Percentiles rank a stretch among this genome's conserved stretches.
Evolutionary conservation across 2,329 filamentous ascomycete species (phyloP).

Genomic region (Calonectria leucothoes): DNA sequence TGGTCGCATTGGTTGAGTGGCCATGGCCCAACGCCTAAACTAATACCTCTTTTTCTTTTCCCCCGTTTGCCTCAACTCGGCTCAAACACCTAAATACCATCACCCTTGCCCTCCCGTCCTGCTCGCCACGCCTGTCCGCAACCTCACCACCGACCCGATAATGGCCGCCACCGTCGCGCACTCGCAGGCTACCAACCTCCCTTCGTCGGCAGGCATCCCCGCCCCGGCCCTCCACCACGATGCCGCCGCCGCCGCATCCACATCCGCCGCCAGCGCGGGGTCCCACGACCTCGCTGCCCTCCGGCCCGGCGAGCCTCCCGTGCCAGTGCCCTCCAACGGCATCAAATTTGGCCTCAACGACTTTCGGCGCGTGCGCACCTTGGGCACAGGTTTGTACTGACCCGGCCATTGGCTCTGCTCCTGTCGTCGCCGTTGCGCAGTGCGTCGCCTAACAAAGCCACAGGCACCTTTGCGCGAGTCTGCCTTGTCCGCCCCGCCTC

Average conservation of each 20-base stretch:
- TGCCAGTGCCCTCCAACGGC: conserved; percentile 42
- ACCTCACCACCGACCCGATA: background rate
- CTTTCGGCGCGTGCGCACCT: conserved; percentile 79
- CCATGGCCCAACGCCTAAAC: conserved; percentile 32
- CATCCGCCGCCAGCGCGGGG: conserved; percentile 27
- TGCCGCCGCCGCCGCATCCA: conserved; percentile 21
- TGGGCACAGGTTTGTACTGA: conserved; percentile 72
- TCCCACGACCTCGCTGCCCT: conserved; percentile 29
- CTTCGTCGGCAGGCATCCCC: conserved; percentile 38
- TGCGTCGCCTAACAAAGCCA: background rate
- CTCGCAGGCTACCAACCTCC: conserved; percentile 42
- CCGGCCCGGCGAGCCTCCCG: conserved; percentile 20
- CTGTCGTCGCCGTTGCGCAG: background rate
- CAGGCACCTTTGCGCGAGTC: conserved; percentile 84
- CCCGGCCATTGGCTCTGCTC: background rate
- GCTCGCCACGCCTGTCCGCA: background rate
- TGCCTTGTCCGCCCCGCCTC: conserved; percentile 78
- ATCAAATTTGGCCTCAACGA: conserved; percentile 57
- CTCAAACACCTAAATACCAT: background rate
- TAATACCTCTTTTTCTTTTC: background rate
- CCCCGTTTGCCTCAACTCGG: background rate
- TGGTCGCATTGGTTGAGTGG: conserved; percentile 14
- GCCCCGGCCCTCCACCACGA: conserved; percentile 32
- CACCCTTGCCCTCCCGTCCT: background rate
- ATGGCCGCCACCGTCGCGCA: conserved; percentile 49